Conservation (phyloP, 768 basidiomycete species). For the Collybia sordida region DNA sequence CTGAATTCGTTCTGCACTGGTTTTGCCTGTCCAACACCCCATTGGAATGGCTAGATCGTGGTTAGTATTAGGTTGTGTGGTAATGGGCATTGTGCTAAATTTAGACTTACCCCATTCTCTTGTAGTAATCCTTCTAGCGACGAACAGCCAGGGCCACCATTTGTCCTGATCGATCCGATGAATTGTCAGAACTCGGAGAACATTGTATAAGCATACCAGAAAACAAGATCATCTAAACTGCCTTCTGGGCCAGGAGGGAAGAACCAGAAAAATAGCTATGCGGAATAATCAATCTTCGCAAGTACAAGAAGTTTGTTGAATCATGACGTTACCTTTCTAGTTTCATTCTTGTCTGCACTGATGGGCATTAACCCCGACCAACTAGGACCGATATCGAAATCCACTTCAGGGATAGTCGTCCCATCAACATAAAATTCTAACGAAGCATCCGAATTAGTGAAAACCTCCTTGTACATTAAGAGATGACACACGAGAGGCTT, state of each 20-base stretch:
- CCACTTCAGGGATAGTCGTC: conserved; percentile 59
- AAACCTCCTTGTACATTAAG: background rate
- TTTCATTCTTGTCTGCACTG: conserved; percentile 57
- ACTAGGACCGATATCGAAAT: conserved; percentile 74
- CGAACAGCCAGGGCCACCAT: conserved; percentile 81
- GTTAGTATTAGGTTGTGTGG: background rate
- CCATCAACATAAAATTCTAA: conserved; percentile 74
- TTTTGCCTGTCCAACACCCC: conserved; percentile 62
- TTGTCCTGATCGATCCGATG: conserved; percentile 48
- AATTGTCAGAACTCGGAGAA: background rate
- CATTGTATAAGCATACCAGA: conserved; percentile 42
- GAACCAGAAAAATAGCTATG: conserved; percentile 83
- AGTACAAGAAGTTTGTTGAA: background rate
- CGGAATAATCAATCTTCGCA: background rate
- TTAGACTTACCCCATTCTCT: conserved; percentile 64
- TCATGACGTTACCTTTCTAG: conserved; percentile 46
- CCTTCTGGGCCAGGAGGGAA: conserved; percentile 78
- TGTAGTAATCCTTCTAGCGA: conserved; percentile 70
- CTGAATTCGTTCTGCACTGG: conserved; percentile 66
- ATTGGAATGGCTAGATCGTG: conserved; percentile 57
- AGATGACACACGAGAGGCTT: conserved; percentile 50
- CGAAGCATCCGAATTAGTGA: background rate
- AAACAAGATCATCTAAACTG: conserved; percentile 69
- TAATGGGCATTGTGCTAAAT: background rate
- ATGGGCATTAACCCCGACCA: conserved; percentile 78